Percentiles rank a stretch among this genome's conserved stretches.
Conservation (phyloP, 1,284 basidiomycete species). For the Rhodotorula sp. region DNA sequence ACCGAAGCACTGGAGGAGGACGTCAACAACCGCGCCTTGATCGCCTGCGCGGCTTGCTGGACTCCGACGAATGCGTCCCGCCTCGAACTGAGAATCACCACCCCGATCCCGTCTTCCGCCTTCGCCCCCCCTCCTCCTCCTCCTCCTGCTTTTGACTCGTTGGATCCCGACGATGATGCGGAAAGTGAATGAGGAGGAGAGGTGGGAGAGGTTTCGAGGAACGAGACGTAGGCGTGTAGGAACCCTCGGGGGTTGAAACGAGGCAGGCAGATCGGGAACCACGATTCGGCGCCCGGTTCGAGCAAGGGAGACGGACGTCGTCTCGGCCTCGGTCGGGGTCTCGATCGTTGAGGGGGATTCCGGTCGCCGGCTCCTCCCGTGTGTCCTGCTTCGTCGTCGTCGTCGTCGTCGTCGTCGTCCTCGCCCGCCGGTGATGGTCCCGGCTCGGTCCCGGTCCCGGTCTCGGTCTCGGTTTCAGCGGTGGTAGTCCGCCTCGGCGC, state of each 20-base stretch:
- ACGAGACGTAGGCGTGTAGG: slow-evolving; percentile 87
- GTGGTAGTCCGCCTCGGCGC: slow-evolving; percentile 58
- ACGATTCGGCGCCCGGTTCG: slow-evolving; percentile 70
- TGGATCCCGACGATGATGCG: background rate
- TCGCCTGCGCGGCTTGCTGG: slow-evolving; percentile 66
- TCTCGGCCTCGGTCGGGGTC: too few species aligned
- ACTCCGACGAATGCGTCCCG: slow-evolving; percentile 53
- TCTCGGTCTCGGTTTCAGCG: background rate
- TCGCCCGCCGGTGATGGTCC: background rate
- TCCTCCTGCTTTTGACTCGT: background rate
- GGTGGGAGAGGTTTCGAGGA: slow-evolving; percentile 50
- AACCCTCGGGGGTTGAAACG: slow-evolving; percentile 89
- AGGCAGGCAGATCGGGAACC: slow-evolving; percentile 93
- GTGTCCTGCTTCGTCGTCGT: background rate
- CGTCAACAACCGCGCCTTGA: slow-evolving; percentile 45
- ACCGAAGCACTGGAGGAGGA: background rate
- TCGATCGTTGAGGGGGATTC: background rate
- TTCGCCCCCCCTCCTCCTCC: background rate
- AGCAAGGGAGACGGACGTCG: slow-evolving; percentile 47
- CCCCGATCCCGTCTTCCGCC: slow-evolving; percentile 38
- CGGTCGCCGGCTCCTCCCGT: background rate
- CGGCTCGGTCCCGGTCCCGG: background rate
- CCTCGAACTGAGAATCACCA: slow-evolving; percentile 54
- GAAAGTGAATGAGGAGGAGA: background rate
- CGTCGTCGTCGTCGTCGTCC: background rate